These are phyloP conservation scores for Colletotrichum tanaceti DNA, from an alignment of 2,329 filamentous ascomycete genomes.

Conservation along the genomic window DNA sequence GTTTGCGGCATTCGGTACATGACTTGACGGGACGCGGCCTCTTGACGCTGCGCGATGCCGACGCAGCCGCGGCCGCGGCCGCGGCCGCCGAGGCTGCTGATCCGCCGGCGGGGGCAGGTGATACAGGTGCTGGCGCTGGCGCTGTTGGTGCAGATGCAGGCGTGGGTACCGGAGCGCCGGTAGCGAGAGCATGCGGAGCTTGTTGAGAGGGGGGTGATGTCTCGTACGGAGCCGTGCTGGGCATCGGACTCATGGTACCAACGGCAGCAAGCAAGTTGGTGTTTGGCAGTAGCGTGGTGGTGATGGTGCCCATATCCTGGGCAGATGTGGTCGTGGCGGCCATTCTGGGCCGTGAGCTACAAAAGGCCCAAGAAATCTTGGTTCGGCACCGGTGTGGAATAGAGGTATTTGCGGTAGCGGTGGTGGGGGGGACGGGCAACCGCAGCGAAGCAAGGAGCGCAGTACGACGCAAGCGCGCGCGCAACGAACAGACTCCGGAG, in stretches of 20 bases:
- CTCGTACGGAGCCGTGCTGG: constrained; percentile 23
- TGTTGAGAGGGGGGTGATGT: constrained; percentile 36
- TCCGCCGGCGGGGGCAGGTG: constrained; percentile 20
- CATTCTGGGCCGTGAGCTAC: constrained; percentile 28
- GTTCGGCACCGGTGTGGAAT: constrained; percentile 26
- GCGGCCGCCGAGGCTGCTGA: constrained; percentile 9
- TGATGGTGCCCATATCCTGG: constrained; percentile 28
- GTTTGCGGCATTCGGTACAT: constrained; percentile 67
- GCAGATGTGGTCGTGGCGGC: constrained; percentile 29
- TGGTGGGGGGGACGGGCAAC: constrained; percentile 4
- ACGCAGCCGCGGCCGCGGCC: constrained; percentile 22
- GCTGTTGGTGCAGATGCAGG: constrained; percentile 19
- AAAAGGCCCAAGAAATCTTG: constrained; percentile 28
- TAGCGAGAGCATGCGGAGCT: constrained; percentile 26
- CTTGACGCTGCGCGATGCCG: constrained; percentile 59
- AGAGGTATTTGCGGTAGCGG: constrained; percentile 7
- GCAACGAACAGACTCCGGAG: constrained; percentile 3
- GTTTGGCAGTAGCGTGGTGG: constrained; percentile 31
- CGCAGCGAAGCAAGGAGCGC: constrained; percentile 21
- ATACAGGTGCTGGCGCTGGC: constrained; percentile 14
- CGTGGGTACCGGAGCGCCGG: constrained; percentile 19
- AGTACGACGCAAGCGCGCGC: constrained; percentile 7
- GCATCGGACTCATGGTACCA: constrained; percentile 26
- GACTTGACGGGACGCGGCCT: constrained; percentile 67
- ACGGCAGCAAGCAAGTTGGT: constrained; percentile 16